Conservation (phyloP, 1,139 yeast genomes). For the Insectozyma bohioensis region DNA sequence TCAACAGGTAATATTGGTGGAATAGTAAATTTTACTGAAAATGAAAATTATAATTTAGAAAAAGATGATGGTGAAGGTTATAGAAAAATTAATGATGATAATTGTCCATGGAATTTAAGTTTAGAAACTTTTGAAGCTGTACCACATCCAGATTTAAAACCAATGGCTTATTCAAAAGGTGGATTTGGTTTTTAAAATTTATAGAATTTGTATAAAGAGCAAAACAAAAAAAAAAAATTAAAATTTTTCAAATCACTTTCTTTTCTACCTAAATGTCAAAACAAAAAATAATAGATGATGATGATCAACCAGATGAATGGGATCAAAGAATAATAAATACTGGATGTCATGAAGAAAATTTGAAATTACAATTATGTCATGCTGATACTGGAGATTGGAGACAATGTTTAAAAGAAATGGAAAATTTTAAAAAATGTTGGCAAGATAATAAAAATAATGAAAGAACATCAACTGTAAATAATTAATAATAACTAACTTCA, state of each 20-base stretch:
- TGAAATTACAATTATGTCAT: conserved; percentile 68
- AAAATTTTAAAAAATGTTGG: conserved; percentile 71
- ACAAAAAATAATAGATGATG: conserved; percentile 30
- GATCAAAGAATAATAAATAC: conserved; percentile 70
- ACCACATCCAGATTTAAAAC: conserved; percentile 86
- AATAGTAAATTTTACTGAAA: conserved; percentile 61
- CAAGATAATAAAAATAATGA: conserved; percentile 53
- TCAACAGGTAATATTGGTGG: conserved; percentile 90
- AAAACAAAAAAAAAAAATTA: no score
- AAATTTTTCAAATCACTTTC: no score
- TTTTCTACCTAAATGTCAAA: no score
- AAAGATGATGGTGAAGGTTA: conserved; percentile 52
- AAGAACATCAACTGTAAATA: conserved; percentile 52
- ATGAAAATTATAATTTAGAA: conserved; percentile 28
- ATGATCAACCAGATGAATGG: conserved; percentile 73
- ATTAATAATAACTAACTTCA: conserved; percentile 12
- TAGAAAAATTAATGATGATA: conserved; percentile 41
- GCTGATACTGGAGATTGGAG: conserved; percentile 85
- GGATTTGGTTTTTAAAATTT: conserved; percentile 42
- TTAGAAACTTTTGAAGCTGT: conserved; percentile 72
- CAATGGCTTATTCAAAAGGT: conserved; percentile 91
- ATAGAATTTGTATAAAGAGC: no score
- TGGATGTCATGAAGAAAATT: conserved; percentile 72
- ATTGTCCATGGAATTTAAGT: conserved; percentile 51
- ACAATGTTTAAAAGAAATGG: conserved; percentile 65